Base-by-base conservation (phyloP, 345 rosid species). In the Boechera retrofracta region DNA sequence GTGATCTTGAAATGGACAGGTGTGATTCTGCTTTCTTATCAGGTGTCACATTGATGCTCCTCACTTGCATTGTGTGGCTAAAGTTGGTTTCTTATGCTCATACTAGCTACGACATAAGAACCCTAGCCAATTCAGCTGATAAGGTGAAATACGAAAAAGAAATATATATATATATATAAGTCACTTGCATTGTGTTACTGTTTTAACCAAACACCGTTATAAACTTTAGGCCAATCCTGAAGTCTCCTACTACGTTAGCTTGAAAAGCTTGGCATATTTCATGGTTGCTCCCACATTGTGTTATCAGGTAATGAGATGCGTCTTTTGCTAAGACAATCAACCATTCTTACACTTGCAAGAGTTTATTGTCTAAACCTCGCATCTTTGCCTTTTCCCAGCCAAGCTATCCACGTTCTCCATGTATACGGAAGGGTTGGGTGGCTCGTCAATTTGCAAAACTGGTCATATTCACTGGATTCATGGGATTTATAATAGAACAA, bases 261-360 rank as follows among this genome's bases (percentile, higher is more conserved):
- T 92, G 78, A 87, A 85, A 87, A 87, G 89, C 78, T 88, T 95
- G 91, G 87, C 73, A 12, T 95, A 93, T 83, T 93, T 95, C 82
- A 95, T 95, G 98, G 85, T 89, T 69, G 97, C 99, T 67, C 99
- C 99, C 63, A 95, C 98, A 16, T 80, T 95, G 73, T 95, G 99
- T 79, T 95, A 93, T 85, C 99, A 95, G 99, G 99, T 95, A 83
- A 61, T 33, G 28, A 4, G 58, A 67, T 59, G 21, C 4, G 3
- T 73, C 41, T 24, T 36, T 35, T 44, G 36, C 59, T 62, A 35
- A 33, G 62, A 12, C 11, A 32, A 53, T 72, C 64, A 35, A 9
- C 63, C 42, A 52, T 52, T 59, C 57, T 57, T 73, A 41, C 53
- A 28, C 26, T 73, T 68, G 71, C 47, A 73, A 73, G 68, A 61